Evolutionary conservation across 306 rosid species (phyloP).

Genomic region (Rubus idaeus): DNA sequence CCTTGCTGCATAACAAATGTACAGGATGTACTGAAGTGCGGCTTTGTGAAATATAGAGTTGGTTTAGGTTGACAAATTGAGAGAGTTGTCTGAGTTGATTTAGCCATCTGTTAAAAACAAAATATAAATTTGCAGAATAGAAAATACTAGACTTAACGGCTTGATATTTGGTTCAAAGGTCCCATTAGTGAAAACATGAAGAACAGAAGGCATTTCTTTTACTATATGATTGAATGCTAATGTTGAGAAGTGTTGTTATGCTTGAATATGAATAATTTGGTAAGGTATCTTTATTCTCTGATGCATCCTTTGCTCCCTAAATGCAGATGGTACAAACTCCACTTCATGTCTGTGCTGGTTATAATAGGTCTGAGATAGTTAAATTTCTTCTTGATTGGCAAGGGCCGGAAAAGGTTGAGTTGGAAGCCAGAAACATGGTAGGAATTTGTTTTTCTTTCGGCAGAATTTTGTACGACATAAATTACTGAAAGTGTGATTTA

Average conservation of each 20-base stretch:
- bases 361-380: slow-evolving; percentile 70
- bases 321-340: slow-evolving; percentile 93
- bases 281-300: not conserved
- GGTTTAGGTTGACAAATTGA: not conserved
- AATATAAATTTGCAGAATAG: not conserved
- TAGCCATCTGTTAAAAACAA: not conserved
- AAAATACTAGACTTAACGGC: not conserved
- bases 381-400: slow-evolving; percentile 80
- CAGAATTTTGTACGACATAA: slow-evolving; percentile 4
- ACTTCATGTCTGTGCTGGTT: slow-evolving; percentile 84
- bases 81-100: not conserved
- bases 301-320: not conserved
- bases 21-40: not conserved
- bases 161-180: not conserved
- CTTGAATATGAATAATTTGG: not conserved
- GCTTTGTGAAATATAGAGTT: not conserved
- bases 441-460: slow-evolving; percentile 13
- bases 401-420: slow-evolving; percentile 62
- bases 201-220: not conserved
- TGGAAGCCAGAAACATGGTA: slow-evolving; percentile 96
- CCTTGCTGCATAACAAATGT: not conserved
- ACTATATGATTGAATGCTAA: not conserved
- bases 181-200: not conserved
- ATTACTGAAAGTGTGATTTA: not conserved
- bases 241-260: not conserved